Percentiles rank a stretch among this genome's conserved stretches.
Evolutionary conservation across 257 asterid genomes (phyloP).

Genomic region (Nicotiana sylvestris): DNA sequence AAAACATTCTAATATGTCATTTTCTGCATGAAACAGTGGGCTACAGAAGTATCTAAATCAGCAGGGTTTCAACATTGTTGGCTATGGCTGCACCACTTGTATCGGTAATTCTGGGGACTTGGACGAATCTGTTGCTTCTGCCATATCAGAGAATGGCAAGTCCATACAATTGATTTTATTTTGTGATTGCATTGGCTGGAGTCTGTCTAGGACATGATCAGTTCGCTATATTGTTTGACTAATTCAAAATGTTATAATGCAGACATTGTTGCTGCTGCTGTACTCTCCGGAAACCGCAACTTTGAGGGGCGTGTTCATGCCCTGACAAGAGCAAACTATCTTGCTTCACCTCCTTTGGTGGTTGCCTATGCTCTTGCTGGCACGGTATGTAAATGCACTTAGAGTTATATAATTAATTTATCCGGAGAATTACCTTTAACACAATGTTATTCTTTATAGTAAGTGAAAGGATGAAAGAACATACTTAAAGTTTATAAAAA

Average conservation of each 20-base stretch:
- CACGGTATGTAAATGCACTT: conserved; percentile 49
- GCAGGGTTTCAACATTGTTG: conserved; percentile 93
- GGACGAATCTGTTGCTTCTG: conserved; percentile 78
- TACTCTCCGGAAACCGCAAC: conserved; percentile 91
- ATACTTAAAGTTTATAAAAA: not conserved
- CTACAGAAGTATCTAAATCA: conserved; percentile 71
- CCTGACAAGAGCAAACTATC: conserved; percentile 90
- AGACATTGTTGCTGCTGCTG: conserved; percentile 96
- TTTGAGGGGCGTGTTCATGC: conserved; percentile 99
- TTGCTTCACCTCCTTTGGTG: conserved; percentile 97
- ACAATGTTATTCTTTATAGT: not conserved
- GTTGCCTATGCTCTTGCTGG: conserved; percentile 99
- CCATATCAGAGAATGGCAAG: conserved; percentile 83
- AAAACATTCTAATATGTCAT: not conserved
- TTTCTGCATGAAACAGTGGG: conserved; percentile 52
- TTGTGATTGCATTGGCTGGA: not conserved
- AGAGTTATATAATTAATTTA: not conserved
- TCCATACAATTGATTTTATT: not conserved
- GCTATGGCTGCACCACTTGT: conserved; percentile 95
- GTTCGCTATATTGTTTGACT: not conserved
- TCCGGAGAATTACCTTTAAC: not conserved
- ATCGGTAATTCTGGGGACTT: conserved; percentile 92
- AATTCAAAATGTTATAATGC: conserved; percentile 22
- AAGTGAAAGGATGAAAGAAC: not conserved
- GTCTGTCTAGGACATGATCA: not conserved